A percentile compares a stretch with the other conserved stretches of the same genome.
Conservation (phyloP, 495 filamentous ascomycete genomes). For the Trichoderma parareesei region DNA sequence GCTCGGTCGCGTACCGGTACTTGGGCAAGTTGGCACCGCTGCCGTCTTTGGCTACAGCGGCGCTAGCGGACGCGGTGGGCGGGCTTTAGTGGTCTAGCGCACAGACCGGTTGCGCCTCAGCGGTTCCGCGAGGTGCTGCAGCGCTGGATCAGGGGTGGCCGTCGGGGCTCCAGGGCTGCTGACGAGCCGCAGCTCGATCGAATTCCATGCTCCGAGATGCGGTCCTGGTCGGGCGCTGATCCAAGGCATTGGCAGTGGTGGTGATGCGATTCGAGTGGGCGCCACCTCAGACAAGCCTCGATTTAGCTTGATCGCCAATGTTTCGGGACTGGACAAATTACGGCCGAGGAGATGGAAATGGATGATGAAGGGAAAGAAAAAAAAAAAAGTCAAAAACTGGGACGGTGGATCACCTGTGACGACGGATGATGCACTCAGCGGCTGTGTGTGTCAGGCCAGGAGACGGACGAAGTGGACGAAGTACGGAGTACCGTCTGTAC, state of each 20-base stretch:
- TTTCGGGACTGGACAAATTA: too few species aligned
- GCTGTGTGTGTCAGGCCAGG: background rate
- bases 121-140: background rate
- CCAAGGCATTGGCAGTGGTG: background rate
- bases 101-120: background rate
- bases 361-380: background rate
- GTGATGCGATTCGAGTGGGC: background rate
- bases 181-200: background rate
- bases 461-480: background rate
- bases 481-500: background rate
- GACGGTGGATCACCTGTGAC: conserved; percentile 2
- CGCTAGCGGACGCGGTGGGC: conserved; percentile 3
- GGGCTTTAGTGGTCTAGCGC: conserved; percentile 6
- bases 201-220: background rate
- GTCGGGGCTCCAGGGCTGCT: background rate
- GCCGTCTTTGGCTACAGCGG: background rate
- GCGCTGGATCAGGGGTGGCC: background rate
- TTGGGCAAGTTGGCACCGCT: too few species aligned
- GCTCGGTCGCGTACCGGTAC: too few species aligned
- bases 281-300: background rate
- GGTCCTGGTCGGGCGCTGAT: background rate
- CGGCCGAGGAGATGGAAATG: too few species aligned
- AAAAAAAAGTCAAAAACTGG: background rate
- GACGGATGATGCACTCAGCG: background rate
- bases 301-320: background rate